phyloP scores from a whole-genome alignment of 129 eudicot genomes.

The Centella asiatica region DNA sequence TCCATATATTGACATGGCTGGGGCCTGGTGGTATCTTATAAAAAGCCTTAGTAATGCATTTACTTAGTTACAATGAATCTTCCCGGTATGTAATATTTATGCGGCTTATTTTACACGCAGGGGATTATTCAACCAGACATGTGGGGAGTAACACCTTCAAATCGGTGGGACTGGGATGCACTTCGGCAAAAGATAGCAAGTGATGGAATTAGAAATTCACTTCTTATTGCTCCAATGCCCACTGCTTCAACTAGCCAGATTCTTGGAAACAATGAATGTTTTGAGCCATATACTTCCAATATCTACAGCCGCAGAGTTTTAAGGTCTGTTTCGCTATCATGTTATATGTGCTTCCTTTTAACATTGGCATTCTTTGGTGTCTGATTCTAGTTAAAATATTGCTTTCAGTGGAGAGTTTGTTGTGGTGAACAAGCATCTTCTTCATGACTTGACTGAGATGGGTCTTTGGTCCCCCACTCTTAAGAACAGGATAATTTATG shows the following conservation, averaged over 20 bases:
- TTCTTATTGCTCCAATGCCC: slow-evolving; percentile 97
- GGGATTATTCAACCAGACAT: slow-evolving; percentile 96
- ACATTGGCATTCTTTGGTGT: not conserved
- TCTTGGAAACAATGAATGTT: slow-evolving; percentile 95
- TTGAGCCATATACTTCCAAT: slow-evolving; percentile 96
- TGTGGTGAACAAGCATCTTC: slow-evolving; percentile 92
- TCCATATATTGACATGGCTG: not conserved
- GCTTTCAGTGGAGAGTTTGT: slow-evolving; percentile 90
- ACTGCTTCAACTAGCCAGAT: slow-evolving; percentile 99
- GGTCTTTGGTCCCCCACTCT: slow-evolving; percentile 85
- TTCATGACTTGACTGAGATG: slow-evolving; percentile 87
- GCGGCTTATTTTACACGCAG: slow-evolving; percentile 24
- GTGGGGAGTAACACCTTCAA: slow-evolving; percentile 97
- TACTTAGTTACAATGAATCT: not conserved
- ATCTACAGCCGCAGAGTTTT: slow-evolving; percentile 90
- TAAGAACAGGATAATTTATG: slow-evolving; percentile 77
- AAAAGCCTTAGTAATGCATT: not conserved
- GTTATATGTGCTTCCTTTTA: not conserved
- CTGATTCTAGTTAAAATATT: slow-evolving; percentile 2
- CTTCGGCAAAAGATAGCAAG: slow-evolving; percentile 60
- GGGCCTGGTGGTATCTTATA: not conserved
- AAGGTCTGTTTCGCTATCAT: slow-evolving; percentile 30
- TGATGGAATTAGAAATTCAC: slow-evolving; percentile 80
- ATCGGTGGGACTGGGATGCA: slow-evolving; percentile 79
- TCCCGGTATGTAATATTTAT: no score